Evolutionary conservation across 192 early-diverging fungal species (phyloP).

Genomic region (Gonapodya sp.): DNA sequence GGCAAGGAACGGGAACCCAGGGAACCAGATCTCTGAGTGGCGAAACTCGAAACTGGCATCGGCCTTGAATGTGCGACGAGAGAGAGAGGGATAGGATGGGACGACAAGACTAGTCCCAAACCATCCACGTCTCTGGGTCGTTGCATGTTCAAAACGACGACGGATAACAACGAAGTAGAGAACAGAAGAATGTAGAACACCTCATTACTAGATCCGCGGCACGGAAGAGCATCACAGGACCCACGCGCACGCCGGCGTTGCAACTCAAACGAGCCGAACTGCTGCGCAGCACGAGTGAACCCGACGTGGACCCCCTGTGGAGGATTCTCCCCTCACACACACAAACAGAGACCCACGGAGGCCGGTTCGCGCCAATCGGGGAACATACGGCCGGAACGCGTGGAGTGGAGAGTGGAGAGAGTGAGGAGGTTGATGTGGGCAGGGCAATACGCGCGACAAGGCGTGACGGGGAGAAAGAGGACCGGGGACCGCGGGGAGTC

Average conservation of each 20-base stretch:
- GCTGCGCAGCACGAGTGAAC: neutral
- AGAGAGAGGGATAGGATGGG: too few relatives aligned
- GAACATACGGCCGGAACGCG: neutral
- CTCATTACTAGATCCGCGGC: neutral
- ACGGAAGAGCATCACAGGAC: neutral
- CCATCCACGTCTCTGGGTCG: neutral
- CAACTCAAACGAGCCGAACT: neutral
- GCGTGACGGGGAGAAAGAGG: neutral
- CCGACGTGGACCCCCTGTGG: neutral
- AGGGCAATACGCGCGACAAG: neutral
- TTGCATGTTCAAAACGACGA: neutral
- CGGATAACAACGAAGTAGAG: neutral
- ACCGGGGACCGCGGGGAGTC: neutral
- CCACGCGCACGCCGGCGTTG: neutral
- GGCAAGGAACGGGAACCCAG: too few relatives aligned
- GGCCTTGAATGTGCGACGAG: too few relatives aligned
- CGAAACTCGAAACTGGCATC: too few relatives aligned
- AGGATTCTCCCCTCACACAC: too few relatives aligned
- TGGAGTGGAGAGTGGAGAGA: neutral
- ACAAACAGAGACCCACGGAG: neutral
- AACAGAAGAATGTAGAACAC: neutral
- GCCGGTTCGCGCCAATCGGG: neutral
- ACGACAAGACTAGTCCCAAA: neutral
- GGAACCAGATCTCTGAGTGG: too few relatives aligned
- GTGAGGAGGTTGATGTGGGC: neutral